Conservation (phyloP, 163 green algal genomes). For the Scenedesmus sp. region DNA sequence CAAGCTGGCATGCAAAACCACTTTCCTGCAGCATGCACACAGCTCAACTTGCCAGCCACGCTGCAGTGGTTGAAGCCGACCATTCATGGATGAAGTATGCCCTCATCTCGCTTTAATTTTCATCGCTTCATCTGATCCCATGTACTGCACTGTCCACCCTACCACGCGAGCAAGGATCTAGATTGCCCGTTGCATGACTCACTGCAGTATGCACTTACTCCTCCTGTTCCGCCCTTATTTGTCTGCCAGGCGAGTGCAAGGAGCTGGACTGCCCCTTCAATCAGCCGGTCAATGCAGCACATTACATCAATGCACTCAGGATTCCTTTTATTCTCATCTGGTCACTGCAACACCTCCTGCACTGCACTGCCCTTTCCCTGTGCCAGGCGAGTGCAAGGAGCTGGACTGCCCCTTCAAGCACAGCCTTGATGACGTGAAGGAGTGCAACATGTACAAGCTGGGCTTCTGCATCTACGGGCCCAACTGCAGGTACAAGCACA, state of each 20-base stretch:
- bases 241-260: conserved; percentile 74
- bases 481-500: conserved; percentile 95
- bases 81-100: no score
- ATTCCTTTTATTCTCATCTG: background rate
- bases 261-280: conserved; percentile 98
- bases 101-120: background rate
- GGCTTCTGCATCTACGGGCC: conserved; percentile 98
- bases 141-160: background rate
- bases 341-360: background rate
- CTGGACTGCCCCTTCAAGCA: conserved; percentile 98
- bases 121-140: background rate
- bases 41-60: no score
- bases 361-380: background rate
- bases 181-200: no score
- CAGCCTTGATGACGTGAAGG: conserved; percentile 96
- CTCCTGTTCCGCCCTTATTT: background rate
- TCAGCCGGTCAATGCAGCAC: conserved; percentile 62
- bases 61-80: no score
- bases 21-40: no score
- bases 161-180: background rate
- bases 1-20: no score
- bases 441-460: conserved; percentile 99
- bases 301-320: background rate
- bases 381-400: conserved; percentile 84
- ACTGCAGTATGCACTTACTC: background rate